Conservation (phyloP, 257 asterid genomes). For the Solanum microdontum region DNA sequence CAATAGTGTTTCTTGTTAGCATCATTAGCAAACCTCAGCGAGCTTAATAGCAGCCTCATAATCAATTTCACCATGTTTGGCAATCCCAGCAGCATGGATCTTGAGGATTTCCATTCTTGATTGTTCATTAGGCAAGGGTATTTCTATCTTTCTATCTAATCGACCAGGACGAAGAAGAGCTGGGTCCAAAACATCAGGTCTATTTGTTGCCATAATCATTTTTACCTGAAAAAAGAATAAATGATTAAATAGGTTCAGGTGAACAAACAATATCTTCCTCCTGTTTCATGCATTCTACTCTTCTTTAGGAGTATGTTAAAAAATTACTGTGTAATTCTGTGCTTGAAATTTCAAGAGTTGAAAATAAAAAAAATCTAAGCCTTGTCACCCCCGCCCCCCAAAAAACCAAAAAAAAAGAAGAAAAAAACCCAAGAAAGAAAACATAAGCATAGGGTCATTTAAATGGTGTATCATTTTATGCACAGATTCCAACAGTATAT, state of each 20-base stretch:
- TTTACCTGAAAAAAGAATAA: constrained; percentile 50
- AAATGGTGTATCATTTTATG: not conserved
- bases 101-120: constrained; percentile 90
- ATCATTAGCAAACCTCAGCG: constrained; percentile 60
- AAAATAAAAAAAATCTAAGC: not conserved
- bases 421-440: not conserved
- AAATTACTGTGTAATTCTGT: not conserved
- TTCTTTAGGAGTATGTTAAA: not conserved
- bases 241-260: not conserved
- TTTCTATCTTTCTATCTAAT: constrained; percentile 86
- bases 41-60: constrained; percentile 91
- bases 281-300: not conserved
- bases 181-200: constrained; percentile 95
- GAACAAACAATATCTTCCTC: not conserved
- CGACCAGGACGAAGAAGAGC: constrained; percentile 99
- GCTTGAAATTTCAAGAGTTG: not conserved
- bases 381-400: not conserved
- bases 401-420: not conserved
- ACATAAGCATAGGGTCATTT: not conserved
- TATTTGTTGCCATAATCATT: constrained; percentile 95
- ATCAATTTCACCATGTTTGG: constrained; percentile 96
- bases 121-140: constrained; percentile 91
- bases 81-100: constrained; percentile 91
- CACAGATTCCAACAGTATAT: not conserved
- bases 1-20: not conserved